Evolutionary conservation across 208 protist genomes (phyloP), one percentile per base, ranked within the genome.

Genomic region (Crithidia bombi): DNA sequence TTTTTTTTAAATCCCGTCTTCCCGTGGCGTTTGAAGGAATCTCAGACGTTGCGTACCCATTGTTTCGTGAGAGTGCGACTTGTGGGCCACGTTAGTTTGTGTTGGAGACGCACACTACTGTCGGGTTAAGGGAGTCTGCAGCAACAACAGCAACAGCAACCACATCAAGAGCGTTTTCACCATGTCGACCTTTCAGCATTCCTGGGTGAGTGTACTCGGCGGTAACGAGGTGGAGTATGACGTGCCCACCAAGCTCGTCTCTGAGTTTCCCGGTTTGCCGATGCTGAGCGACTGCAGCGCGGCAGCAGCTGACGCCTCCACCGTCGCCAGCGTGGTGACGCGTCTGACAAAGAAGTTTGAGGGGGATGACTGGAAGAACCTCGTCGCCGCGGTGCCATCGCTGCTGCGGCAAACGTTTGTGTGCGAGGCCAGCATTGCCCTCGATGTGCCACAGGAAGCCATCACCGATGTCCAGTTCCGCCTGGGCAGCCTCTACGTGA

Each of bases 401-500:
- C 44, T 84, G 28, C 82, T 94, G 19, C 63, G 59, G 3, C 72
- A 72, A 33, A 85, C 81, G 0, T 91, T 94, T 56, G 65, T 86
- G 12, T 61, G 51, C n/a, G 86, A 94, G 62, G 86, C 81, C 21
- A 81, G 78, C 46, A 56, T 56, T 9, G 86, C 86, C n/a, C 78
- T 86, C 23, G 41, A 68, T 10, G 79, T 92, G 19, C 51, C 67
- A 21, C 65, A 69, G 52, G 71, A 82, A 12, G 73, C 78, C 33
- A 87, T 94, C 56, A 67, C 50, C 1, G 55, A 75, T 32, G 73
- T 88, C 5, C 71, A 86, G 46, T 79, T 94, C 46, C 78, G 85
- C 43, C 86, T 94, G 30, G 89, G 89, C n/a, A 94, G 89, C 46
- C 73, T 94, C 23, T 89, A 94, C 71, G 89, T 92, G 19, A 91